Percentiles rank a stretch among this genome's conserved stretches.
Conservation (phyloP, 345 rosid genomes). For the Lepidium aucheri region DNA sequence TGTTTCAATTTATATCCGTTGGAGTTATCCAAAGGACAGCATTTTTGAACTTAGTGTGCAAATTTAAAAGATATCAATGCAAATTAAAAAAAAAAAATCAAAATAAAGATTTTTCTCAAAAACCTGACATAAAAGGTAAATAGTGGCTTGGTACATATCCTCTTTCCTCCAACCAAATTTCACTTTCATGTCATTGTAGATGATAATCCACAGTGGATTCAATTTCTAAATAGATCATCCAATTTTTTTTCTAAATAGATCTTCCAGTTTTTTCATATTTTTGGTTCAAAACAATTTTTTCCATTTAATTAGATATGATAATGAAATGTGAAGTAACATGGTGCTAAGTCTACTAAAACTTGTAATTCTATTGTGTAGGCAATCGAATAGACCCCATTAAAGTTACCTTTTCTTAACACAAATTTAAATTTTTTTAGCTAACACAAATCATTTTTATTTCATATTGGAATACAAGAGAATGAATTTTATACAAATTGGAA, state of each 20-base stretch:
- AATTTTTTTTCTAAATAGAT: neutral
- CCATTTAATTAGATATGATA: neutral
- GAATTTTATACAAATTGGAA: conserved; percentile 22
- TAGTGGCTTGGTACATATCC: conserved; percentile 17
- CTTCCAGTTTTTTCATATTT: neutral
- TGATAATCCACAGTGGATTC: neutral
- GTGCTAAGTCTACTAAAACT: too few relatives aligned
- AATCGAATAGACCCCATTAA: neutral
- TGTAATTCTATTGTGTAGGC: too few relatives aligned
- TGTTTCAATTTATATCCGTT: neutral
- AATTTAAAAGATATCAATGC: neutral
- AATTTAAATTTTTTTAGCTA: neutral
- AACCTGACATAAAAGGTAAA: neutral
- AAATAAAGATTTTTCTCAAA: neutral
- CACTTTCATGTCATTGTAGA: neutral
- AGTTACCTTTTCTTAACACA: neutral
- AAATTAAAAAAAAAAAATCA: neutral
- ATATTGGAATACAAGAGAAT: neutral
- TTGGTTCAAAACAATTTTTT: too few relatives aligned
- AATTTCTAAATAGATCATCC: neutral
- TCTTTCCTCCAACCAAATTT: conserved; percentile 14
- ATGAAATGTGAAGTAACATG: too few relatives aligned
- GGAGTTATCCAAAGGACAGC: conserved; percentile 18
- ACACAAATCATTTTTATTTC: neutral
- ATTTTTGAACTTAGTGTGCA: neutral